These are phyloP conservation scores for Penstemon davidsonii DNA, from an alignment of 257 asterid genomes.

Conservation along the genomic window DNA sequence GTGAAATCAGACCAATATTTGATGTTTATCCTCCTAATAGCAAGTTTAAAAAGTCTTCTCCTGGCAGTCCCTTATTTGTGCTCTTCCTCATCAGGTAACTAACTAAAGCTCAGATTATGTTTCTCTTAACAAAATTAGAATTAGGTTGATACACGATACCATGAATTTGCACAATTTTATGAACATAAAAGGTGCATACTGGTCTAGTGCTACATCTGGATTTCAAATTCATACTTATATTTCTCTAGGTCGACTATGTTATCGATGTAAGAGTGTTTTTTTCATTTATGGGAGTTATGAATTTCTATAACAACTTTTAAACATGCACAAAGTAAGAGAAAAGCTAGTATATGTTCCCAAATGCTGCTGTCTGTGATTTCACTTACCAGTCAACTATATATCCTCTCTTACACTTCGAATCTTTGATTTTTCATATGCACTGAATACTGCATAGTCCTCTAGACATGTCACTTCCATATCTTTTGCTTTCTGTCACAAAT, in stretches of 20 bases:
- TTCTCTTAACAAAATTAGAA: background rate
- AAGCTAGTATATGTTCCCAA: background rate
- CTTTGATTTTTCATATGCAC: background rate
- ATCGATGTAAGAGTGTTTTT: background rate
- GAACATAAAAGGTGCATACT: background rate
- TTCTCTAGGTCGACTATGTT: background rate
- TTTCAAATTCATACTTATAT: background rate
- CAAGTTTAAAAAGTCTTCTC: conserved; percentile 80
- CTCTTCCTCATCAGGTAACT: conserved; percentile 69
- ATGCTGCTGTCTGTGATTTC: too few relatives aligned
- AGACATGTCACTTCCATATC: background rate
- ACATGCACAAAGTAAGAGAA: background rate
- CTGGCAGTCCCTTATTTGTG: conserved; percentile 62
- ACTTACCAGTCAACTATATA: background rate
- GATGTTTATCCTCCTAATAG: conserved; percentile 76
- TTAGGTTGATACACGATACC: too few relatives aligned
- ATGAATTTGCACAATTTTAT: background rate
- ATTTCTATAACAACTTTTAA: background rate
- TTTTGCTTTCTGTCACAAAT: background rate
- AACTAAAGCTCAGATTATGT: background rate
- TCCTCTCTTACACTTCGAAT: background rate
- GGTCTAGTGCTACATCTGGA: background rate
- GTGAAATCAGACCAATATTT: conserved; percentile 54
- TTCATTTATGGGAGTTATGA: background rate
- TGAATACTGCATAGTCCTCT: background rate